Base-by-base conservation (phyloP, 345 rosid species). In the Theobroma cacao region DNA sequence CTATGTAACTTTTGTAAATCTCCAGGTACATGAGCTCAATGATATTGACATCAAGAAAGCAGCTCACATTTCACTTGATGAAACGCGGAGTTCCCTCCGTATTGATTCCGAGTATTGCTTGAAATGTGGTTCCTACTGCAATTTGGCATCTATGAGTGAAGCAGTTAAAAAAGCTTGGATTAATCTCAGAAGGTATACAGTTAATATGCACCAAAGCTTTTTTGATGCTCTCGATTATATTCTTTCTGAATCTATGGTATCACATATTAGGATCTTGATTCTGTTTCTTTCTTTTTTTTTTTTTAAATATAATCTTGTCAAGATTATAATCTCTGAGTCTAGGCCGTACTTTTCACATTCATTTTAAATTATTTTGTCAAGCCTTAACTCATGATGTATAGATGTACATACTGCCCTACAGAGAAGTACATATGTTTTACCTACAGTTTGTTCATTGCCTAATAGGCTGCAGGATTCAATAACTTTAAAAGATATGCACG, bases 391-490 rank as follows among this genome's bases (percentile, higher is more conserved):
- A 4, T 5, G 22, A 40, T 40, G 30, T 65, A n/a, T n/a, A 18
- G 58, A 69, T 69, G 34, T 24, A 43, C 7, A 1, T 26, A 14
- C 36, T 45, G 20, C 41, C 75, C 15, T 71, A 36, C 43, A 18
- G 60, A 50, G 60, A 31, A 50, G 61, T 45, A 31, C 13, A 73
- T 50, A 17, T 41, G 71, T 28, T 56, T 77, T 68, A 48, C 71
- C 7, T 71, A 52, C 61, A 12, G 33, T 69, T 24, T 71, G 33
- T 67, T 78, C 59, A 40, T 55, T 81, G 78, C 30, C 41, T 74
- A 63, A 80, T 85, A 93, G 97, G 80, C 82, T 91, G 86, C 87
- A 79, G 78, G 91, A 87, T 77, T 81, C 87, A 76, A 79, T 83
- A 61, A 75, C 45, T 64, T 75, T 85, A 48, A 81, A 82, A 66